phyloP scores from a whole-genome alignment of 441 rosid species.

The Dalechampia spathulata region DNA sequence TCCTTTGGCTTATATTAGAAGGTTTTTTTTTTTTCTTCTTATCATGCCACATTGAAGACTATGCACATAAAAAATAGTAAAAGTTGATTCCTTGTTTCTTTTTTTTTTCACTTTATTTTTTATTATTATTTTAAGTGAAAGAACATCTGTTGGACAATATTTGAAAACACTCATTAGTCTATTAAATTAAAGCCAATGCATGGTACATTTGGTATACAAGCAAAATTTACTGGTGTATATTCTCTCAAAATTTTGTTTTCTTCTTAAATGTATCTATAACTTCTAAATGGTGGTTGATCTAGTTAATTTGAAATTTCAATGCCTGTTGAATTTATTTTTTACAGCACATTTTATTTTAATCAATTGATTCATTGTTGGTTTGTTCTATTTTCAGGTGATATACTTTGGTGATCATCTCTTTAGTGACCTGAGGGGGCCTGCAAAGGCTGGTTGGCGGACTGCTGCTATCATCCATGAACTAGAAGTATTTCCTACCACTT shows the following conservation, averaged over 20 bases:
- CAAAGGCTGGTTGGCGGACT: slow-evolving; percentile 99
- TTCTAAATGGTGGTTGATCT: background rate
- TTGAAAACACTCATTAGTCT: background rate
- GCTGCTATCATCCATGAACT: slow-evolving; percentile 96
- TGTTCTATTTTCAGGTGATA: slow-evolving; percentile 53
- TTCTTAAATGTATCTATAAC: background rate
- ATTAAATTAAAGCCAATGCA: background rate
- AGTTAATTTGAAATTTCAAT: background rate
- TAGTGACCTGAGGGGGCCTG: slow-evolving; percentile 93
- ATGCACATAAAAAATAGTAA: background rate
- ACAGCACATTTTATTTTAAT: background rate
- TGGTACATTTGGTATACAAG: background rate
- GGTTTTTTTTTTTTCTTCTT: background rate
- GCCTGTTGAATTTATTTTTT: background rate
- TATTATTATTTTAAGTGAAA: too few species aligned
- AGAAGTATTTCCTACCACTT: slow-evolving; percentile 43
- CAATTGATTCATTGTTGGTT: background rate
- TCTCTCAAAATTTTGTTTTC: background rate
- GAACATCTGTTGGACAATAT: background rate
- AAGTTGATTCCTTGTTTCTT: background rate
- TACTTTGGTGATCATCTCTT: slow-evolving; percentile 98
- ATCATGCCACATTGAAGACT: background rate
- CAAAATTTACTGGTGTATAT: background rate
- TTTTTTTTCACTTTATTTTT: too few species aligned
- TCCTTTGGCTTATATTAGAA: background rate